Conservation (phyloP, 23 red algal species). For the Gracilaria vermiculophylla region DNA sequence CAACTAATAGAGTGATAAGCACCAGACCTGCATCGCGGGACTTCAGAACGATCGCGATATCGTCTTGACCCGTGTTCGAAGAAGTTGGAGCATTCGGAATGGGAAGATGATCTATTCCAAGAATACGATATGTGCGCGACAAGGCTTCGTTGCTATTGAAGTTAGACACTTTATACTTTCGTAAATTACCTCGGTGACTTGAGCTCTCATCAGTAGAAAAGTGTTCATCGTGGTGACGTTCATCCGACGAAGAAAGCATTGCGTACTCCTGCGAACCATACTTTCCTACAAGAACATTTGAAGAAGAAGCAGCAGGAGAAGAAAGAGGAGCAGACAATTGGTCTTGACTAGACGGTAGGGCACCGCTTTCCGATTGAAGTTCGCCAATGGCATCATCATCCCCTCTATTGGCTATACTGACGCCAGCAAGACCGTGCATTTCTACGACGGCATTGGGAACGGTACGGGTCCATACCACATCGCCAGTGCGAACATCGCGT, state of each 20-base stretch:
- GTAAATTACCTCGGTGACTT: not conserved
- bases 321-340: not conserved
- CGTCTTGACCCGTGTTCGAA: not conserved
- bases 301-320: not conserved
- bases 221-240: not conserved
- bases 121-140: constrained; percentile 11
- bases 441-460: constrained; percentile 49
- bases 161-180: constrained; percentile 33
- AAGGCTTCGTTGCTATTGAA: not conserved
- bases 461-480: constrained; percentile 46
- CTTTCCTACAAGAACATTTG: constrained; percentile 30
- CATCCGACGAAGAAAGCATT: constrained; percentile 15
- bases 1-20: constrained; percentile 19
- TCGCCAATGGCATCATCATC: not conserved
- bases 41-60: constrained; percentile 26
- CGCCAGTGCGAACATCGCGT: constrained; percentile 21
- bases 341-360: not conserved
- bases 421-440: constrained; percentile 62
- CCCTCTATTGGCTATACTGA: constrained; percentile 2
- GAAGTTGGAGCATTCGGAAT: not conserved
- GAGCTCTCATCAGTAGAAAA: not conserved
- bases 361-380: not conserved
- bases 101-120: constrained; percentile 26
- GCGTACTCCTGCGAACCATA: constrained; percentile 50
- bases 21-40: constrained; percentile 43